Conservation (phyloP, 2,329 filamentous ascomycete genomes). For the Alternaria ventricosa region DNA sequence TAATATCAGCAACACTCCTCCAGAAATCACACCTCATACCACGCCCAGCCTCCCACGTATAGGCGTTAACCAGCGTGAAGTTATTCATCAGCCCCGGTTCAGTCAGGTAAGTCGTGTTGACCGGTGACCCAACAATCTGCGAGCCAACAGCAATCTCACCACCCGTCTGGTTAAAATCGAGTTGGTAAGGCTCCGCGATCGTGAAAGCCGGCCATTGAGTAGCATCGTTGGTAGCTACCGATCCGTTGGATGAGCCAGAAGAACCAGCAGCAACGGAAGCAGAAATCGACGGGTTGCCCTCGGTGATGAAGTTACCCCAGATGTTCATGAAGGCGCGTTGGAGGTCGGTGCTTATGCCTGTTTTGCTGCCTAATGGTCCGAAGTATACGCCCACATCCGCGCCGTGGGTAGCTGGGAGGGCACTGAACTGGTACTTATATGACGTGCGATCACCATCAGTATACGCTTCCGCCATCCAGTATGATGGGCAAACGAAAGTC, state of each 20-base stretch:
- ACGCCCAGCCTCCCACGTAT: conserved; percentile 20
- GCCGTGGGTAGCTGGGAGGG: conserved; percentile 26
- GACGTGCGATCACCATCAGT: conserved; percentile 3
- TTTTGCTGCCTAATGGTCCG: conserved; percentile 7
- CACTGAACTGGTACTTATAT: conserved; percentile 30
- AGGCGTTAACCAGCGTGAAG: conserved; percentile 14
- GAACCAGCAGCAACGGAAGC: neutral
- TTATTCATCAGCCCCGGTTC: conserved; percentile 13
- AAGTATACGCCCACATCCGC: conserved; percentile 24
- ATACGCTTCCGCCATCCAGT: conserved; percentile 62
- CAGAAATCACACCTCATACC: conserved; percentile 18
- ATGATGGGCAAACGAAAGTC: conserved; percentile 63
- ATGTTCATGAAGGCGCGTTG: conserved; percentile 4
- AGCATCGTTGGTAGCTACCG: neutral
- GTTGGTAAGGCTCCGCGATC: neutral
- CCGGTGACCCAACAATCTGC: neutral
- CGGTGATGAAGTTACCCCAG: conserved; percentile 16
- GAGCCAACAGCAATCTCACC: conserved; percentile 1
- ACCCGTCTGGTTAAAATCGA: conserved; percentile 23
- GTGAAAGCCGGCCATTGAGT: conserved; percentile 9
- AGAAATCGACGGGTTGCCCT: neutral
- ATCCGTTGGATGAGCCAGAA: neutral
- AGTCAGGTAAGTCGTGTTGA: conserved; percentile 12
- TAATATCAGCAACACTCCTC: conserved; percentile 9
- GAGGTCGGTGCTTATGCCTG: neutral